phyloP scores from a whole-genome alignment of 495 filamentous ascomycete species.

The Penicillium antarcticum region DNA sequence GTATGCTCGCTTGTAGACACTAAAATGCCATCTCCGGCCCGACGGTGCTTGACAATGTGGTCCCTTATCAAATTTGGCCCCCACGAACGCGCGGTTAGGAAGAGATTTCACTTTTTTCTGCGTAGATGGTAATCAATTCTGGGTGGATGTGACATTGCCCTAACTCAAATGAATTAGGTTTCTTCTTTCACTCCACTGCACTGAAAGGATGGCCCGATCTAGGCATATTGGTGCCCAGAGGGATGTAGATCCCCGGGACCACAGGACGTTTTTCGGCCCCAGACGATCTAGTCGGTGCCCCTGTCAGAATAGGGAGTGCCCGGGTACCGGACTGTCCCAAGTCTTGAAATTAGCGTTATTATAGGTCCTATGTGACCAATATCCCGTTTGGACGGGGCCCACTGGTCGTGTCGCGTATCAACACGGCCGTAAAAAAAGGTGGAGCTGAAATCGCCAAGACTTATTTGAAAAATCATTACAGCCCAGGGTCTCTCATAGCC shows the following conservation, averaged over 20 bases:
- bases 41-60: conserved; percentile 8
- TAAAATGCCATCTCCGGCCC: conserved; percentile 3
- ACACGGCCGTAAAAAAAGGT: background rate
- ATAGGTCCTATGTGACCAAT: background rate
- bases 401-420: background rate
- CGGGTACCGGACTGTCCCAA: background rate
- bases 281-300: too few species aligned
- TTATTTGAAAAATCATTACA: background rate
- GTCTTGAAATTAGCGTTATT: background rate
- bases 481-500: background rate
- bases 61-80: conserved; percentile 12
- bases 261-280: too few species aligned
- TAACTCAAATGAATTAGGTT: background rate
- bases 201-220: too few species aligned
- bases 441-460: background rate
- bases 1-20: background rate
- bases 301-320: background rate
- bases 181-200: too few species aligned
- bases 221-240: too few species aligned
- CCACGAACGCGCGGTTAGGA: conserved; percentile 23
- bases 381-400: background rate
- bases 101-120: background rate
- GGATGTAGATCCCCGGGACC: too few species aligned
- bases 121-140: background rate
- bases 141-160: background rate